Base-by-base conservation (phyloP, 106 monocot species). In the Dioscorea dumetorum region DNA sequence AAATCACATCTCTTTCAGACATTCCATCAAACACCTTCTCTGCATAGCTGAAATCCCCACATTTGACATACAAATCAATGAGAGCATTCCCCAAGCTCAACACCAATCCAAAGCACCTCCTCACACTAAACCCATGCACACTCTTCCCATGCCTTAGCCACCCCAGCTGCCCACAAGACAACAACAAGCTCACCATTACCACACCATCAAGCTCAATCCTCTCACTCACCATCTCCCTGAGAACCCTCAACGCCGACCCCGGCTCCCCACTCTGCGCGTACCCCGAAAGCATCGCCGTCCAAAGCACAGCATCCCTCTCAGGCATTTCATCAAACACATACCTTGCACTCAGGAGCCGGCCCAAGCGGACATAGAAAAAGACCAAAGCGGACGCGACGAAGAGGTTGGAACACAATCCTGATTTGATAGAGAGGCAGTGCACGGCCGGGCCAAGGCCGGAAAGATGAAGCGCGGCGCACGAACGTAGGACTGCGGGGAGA, bases 41-140 rank as follows among this genome's bases (percentile, higher is more conserved):
- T 6, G 87, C 84, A 18, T 9, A 77, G n/a, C 53, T 21, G 50
- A 82, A 66, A 13, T 49, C 68, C 4, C 86, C 82, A 13, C 84
- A 84, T 65, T 94, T 94, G 17, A 82, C 86, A 49, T 94, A 94
- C 93, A 90, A 84, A 60, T 90, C 90, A 1, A 94, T 49, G 2
- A 90, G 53, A 1, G 94, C 87, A 70, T 93, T 93, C 48, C 81
- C 85, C 66, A 83, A 24, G 24, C 60, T 71, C 72, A 81, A 51
- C 34, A 72, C 67, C 53, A 76, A 69, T 4, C 74, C 59, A 20
- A 56, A 31, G 57, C 69, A 16, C 64, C 78, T 69, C 31, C 88
- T 34, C 5, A 79, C 2, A 58, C 71, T 50, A 31, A 65, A 83
- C 21, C 78, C 85, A 58, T 93, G 93, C 13, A 83, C 73, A 8